Evolutionary conservation across 2,329 filamentous ascomycete genomes (phyloP), one percentile per base, ranked within the genome.

Genomic region (Colletotrichum truncatum): DNA sequence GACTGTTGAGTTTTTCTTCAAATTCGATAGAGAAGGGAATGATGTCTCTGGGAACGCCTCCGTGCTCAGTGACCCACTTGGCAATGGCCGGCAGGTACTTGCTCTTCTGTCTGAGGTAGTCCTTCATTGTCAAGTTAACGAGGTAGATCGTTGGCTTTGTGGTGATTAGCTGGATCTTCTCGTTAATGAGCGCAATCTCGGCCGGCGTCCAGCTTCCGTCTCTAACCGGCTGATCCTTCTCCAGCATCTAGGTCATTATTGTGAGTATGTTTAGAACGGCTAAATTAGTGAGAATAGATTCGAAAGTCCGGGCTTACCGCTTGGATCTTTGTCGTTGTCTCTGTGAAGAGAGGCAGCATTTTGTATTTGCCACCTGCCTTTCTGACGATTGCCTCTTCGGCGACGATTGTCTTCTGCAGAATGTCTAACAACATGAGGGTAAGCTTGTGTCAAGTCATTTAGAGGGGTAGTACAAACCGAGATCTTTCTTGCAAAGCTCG

Each of bases 61-160:
- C 80, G 65, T 82, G 80, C 70, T 78, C 77, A 4, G 76, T 79
- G 3, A 82, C 80, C 80, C 80, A 82, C 67, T 81, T 80, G 43
- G 77, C 77, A n/a, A 82, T 82, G 12, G 70, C 56, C 3, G 79
- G 77, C 16, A 82, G 76, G 49, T 82, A 82, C 71, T 82, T 82
- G 75, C 77, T 77, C 74, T 82, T 82, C 63, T 82, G 80, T 34
- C 80, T 69, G 25, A 82, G 73, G 71, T 82, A 82, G 66, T 82
- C 80, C 73, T 82, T 82, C 80, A 81, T 81, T 2, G 78, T 80
- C 57, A 82, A 61, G 69, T 82, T 82, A 56, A 82, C 78, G 28
- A 82, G 77, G 70, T 82, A 82, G 67, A 82, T 81, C 46, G 72
- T 71, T 10, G 80, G 80, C 71, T 82, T 82, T 12, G 80, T 82